phyloP scores from a whole-genome alignment of 176 grass and related monocot genomes.

The Secale cereale region DNA sequence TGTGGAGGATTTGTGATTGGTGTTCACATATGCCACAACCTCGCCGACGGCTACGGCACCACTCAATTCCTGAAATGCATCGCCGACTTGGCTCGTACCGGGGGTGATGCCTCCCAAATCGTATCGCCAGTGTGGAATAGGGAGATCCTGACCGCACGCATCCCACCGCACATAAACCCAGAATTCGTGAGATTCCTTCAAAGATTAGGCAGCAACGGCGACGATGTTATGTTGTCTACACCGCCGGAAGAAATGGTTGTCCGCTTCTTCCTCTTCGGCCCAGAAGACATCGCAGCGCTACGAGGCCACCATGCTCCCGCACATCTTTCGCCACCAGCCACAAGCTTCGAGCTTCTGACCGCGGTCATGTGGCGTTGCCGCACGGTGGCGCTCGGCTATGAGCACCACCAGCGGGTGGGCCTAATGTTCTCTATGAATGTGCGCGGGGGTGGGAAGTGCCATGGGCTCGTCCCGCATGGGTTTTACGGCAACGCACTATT shows the following conservation, averaged over 20 bases:
- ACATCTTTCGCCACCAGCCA: not conserved
- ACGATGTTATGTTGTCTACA: not conserved
- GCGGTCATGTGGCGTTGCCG: conserved; percentile 19
- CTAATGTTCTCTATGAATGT: conserved; percentile 9
- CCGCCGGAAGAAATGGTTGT: not conserved
- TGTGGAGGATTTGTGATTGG: conserved; percentile 43
- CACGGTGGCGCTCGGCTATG: not conserved
- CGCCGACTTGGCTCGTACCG: not conserved
- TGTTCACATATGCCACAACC: conserved; percentile 32
- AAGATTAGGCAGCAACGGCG: not conserved
- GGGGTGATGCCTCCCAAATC: not conserved
- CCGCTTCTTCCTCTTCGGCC: not conserved
- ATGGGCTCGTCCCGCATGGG: not conserved
- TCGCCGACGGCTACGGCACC: conserved; percentile 34
- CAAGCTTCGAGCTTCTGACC: conserved; percentile 4
- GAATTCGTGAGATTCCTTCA: not conserved
- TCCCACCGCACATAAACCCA: not conserved
- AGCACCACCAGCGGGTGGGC: not conserved
- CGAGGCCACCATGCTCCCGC: not conserved
- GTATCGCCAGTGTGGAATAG: conserved; percentile 35
- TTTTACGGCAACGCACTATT: conserved; percentile 18
- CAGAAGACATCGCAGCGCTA: not conserved
- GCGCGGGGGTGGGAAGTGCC: not conserved
- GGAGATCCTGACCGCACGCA: not conserved
- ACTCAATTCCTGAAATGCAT: conserved; percentile 29